Evolutionary conservation across 768 basidiomycete species (phyloP), one percentile per base, ranked within the genome.

Genomic region (Favolaschia claudopus): DNA sequence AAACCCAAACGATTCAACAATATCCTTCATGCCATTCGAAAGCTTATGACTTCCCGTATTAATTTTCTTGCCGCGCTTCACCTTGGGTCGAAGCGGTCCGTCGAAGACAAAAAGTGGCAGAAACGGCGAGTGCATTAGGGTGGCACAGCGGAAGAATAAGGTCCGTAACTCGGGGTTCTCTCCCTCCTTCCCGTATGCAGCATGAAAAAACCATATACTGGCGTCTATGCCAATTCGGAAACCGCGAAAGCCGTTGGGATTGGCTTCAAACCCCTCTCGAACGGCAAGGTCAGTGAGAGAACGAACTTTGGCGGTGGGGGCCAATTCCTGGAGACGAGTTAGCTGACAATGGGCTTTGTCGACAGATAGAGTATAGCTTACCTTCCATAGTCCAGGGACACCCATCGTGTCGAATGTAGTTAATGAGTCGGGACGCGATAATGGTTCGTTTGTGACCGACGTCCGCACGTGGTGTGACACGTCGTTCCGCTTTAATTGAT

Each of bases 81-180:
- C 72, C 20, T 85, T 83, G 4, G 95, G 95, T 60, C 95, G 84
- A 59, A 88, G 84, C 0, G 92, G 91, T 0, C 95, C 95, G 73
- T 97, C 94, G 69, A 96, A 97, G 5, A 96, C 92, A 71, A 96
- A 96, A 13, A 97, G 82, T 0, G 93, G 93, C 12, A 95, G 81
- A 63, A 96, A 87, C 0, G 95, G 93, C 6, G 87, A 82, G 53
- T 82, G 84, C 72, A 92, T 85, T 3, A 97, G 82, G 22, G 85
- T 85, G 34, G 89, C 86, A 71, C 93, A 93, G 40, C 92, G 89
- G 73, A 94, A 96, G 78, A 95, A 93, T 73, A 73, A 78, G 79
- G 91, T 95, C 25, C 93, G 80, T 9, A 95, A 79, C 52, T 93
- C 91, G 8, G 94, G 94, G 57, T 95, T 95, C 71, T 95, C 92